Evolutionary conservation across 495 filamentous ascomycete genomes (phyloP), one percentile per base, ranked within the genome.

Genomic region (Penicillium ucsense): DNA sequence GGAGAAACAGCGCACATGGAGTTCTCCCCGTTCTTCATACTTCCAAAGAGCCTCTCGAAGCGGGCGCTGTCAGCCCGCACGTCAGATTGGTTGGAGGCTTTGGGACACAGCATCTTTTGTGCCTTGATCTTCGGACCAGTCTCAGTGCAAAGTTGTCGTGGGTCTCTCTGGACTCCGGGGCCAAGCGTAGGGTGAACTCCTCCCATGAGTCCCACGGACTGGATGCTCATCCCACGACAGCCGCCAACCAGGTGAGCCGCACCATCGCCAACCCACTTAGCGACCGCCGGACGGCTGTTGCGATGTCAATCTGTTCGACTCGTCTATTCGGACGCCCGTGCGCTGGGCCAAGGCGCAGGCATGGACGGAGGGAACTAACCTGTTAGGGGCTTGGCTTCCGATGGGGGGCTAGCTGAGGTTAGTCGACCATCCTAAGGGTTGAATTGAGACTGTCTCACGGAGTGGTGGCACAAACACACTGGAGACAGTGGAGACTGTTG

Each of bases 281-380:
- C 37, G 33, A 8, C 30, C 31, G 33, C 27, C 31, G 20, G 39
- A 37, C 27, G 37, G 12, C 37, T 27, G 37, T 20, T 20, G 20
- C 20, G 20, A 20, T 20, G 20, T 35, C 45, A 47, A 3, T 20
- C 39, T n/a, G 33, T 44, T 46, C 27, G 43, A 47, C 49, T 47
- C 34, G 35, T 51, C 49, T 10, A 47, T 10, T 51, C 8, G 35
- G 38, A 12, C 6, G 10, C 39, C 49, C 49, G 38, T 43, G 49
- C 49, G n/a, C 20, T 20, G 20, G 20, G 20, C 20, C 20, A 38
- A n/a, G 33, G 4, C 31, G 20, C 48, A 37, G 20, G 42, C 43
- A 29, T 40, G 12, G 32, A 31, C 45, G 38, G 29, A 47, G 47
- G 5, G 7, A 29, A 40, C 40, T 33, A 39, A 20, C 20, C 20